phyloP scores from a whole-genome alignment of 2,329 filamentous ascomycete species.

The Colletotrichum aenigma region DNA sequence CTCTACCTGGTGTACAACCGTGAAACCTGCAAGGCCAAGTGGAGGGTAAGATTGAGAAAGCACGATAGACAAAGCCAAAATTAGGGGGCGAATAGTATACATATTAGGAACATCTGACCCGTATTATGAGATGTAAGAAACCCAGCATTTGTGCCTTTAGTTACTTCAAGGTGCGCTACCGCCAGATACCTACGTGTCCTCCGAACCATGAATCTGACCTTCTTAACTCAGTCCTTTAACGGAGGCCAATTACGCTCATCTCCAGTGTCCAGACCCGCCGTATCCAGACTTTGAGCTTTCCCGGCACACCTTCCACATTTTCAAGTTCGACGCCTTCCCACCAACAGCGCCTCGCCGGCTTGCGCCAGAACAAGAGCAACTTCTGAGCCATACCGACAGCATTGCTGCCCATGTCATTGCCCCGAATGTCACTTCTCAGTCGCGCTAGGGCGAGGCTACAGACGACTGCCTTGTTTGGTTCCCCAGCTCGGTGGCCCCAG shows the following conservation, averaged over 20 bases:
- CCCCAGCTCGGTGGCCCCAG: constrained; percentile 96
- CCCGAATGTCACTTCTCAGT: constrained; percentile 89
- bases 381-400: constrained; percentile 99
- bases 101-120: background rate
- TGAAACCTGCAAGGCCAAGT: background rate
- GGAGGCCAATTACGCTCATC: constrained; percentile 92
- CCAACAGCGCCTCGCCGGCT: constrained; percentile 95
- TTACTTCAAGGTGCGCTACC: background rate
- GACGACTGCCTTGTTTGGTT: constrained; percentile 98
- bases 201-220: too few species aligned
- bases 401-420: constrained; percentile 74
- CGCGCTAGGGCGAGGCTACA: constrained; percentile 94
- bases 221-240: constrained; percentile 44
- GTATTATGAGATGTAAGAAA: background rate
- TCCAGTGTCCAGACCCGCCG: constrained; percentile 97
- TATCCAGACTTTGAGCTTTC: constrained; percentile 97
- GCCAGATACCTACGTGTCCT: background rate
- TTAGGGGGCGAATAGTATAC: background rate
- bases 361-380: constrained; percentile 95
- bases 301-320: constrained; percentile 86
- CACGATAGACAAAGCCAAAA: background rate
- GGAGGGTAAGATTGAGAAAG: background rate
- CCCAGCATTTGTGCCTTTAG: background rate
- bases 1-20: background rate
- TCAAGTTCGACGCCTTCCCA: constrained; percentile 97